These are phyloP conservation scores for Suhomyces sp. DNA, from an alignment of 805 yeast genomes.

Conservation along the genomic window DNA sequence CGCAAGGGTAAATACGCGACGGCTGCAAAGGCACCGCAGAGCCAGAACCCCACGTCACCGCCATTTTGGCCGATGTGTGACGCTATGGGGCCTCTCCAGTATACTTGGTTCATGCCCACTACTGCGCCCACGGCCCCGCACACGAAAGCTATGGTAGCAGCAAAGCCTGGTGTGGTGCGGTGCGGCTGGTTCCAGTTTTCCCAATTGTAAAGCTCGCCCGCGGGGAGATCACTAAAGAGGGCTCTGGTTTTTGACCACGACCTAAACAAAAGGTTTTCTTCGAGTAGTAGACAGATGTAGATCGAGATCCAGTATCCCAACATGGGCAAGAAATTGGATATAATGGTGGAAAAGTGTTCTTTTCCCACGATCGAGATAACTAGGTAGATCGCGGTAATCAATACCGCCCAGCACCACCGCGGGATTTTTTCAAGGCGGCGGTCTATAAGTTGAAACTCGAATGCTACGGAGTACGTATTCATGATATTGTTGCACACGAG, in stretches of 20 bases:
- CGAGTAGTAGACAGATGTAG: slow-evolving; percentile 65
- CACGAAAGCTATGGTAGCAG: slow-evolving; percentile 11
- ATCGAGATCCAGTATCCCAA: slow-evolving; percentile 88
- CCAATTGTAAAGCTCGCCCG: slow-evolving; percentile 26
- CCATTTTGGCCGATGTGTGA: slow-evolving; percentile 13
- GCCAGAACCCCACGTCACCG: slow-evolving; percentile 23
- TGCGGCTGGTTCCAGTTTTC: slow-evolving; percentile 25
- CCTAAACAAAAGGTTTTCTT: slow-evolving; percentile 73
- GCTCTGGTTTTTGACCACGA: not conserved
- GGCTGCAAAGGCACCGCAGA: slow-evolving; percentile 16
- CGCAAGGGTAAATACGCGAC: slow-evolving; percentile 14
- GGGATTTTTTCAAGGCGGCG: slow-evolving; percentile 57
- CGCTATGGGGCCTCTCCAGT: slow-evolving; percentile 17
- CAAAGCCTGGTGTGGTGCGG: slow-evolving; percentile 19
- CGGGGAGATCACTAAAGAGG: slow-evolving; percentile 6
- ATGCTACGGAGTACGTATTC: slow-evolving; percentile 78
- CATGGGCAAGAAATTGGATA: slow-evolving; percentile 85
- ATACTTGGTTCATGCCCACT: slow-evolving; percentile 21
- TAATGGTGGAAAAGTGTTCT: slow-evolving; percentile 64
- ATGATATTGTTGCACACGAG: slow-evolving; percentile 78
- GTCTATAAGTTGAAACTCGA: slow-evolving; percentile 68
- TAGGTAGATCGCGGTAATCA: slow-evolving; percentile 60
- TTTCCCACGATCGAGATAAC: slow-evolving; percentile 76
- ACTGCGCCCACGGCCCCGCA: slow-evolving; percentile 20
- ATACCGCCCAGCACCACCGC: slow-evolving; percentile 71